phyloP scores from a whole-genome alignment of 768 basidiomycete genomes.

The Lactarius pseudohatsudake region DNA sequence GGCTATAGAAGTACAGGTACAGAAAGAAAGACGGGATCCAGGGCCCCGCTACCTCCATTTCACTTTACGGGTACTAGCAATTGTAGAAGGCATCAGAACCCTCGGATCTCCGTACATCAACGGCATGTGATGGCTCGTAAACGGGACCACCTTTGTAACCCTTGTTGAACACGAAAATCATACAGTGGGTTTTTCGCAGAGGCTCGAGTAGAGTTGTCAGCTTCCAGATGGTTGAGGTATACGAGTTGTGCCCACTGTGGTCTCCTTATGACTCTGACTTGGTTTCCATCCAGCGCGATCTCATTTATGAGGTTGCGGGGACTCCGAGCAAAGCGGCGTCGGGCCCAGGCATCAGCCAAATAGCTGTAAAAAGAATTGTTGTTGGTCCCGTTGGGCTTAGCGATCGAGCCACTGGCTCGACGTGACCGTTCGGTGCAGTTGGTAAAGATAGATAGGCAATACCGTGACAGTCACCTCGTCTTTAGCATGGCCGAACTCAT shows the following conservation, averaged over 20 bases:
- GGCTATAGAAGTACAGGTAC: not conserved
- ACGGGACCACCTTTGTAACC: constrained; percentile 93
- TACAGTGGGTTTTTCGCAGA: constrained; percentile 72
- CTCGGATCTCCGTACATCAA: constrained; percentile 60
- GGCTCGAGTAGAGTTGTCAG: not conserved
- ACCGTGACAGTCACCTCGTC: no score
- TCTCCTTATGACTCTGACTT: constrained; percentile 1
- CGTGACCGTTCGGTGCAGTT: no score
- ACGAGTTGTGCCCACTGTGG: constrained; percentile 5
- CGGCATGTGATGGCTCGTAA: constrained; percentile 95
- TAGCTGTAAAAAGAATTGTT: no score
- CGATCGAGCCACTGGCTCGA: no score
- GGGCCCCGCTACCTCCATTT: no score
- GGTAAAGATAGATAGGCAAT: no score
- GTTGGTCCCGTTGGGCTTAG: no score
- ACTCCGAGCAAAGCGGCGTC: not conserved
- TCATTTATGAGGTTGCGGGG: not conserved
- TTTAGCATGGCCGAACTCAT: no score
- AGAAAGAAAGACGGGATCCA: no score
- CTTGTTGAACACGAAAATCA: constrained; percentile 78
- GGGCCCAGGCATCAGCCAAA: no score
- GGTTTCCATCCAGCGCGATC: constrained; percentile 10
- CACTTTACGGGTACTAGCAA: constrained; percentile 58
- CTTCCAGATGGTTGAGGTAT: not conserved
- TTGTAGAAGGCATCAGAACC: constrained; percentile 40